Evolutionary conservation across 371 early-diverging fungal species (phyloP).

Genomic region (Syncephalastrum racemosum): DNA sequence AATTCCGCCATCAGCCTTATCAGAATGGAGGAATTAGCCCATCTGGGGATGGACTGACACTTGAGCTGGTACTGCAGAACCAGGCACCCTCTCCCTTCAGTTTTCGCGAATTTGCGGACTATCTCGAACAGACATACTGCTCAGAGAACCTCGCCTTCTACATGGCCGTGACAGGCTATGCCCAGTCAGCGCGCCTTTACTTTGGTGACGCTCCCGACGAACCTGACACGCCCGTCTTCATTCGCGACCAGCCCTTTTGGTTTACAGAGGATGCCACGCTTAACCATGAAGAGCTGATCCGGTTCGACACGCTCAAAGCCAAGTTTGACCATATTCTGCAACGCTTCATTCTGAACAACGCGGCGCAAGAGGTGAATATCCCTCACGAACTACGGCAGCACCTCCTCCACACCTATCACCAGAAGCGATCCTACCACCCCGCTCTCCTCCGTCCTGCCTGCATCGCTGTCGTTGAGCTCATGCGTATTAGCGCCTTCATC

Average conservation of each 20-base stretch:
- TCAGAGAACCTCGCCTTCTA: slow-evolving; percentile 39
- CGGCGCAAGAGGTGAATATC: slow-evolving; percentile 44
- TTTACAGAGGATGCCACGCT: slow-evolving; percentile 15
- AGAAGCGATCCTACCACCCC: slow-evolving; percentile 33
- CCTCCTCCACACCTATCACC: slow-evolving; percentile 25
- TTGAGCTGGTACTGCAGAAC: slow-evolving; percentile 36
- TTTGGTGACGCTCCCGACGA: slow-evolving; percentile 17
- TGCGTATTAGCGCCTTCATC: slow-evolving; percentile 42
- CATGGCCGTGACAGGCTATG: slow-evolving; percentile 31
- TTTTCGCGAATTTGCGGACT: slow-evolving; percentile 33
- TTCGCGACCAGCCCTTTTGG: slow-evolving; percentile 12
- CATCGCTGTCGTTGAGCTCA: slow-evolving; percentile 31
- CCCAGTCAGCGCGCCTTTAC: slow-evolving; percentile 14
- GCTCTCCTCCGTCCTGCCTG: slow-evolving; percentile 32
- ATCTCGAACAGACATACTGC: slow-evolving; percentile 36
- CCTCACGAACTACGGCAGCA: slow-evolving; percentile 35
- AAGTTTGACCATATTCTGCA: slow-evolving; percentile 33
- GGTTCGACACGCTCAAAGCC: slow-evolving; percentile 25
- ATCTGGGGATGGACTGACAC: slow-evolving; percentile 31
- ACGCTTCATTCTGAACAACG: slow-evolving; percentile 29
- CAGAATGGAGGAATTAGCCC: neutral
- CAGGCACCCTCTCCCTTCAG: slow-evolving; percentile 29
- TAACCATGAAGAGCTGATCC: slow-evolving; percentile 18
- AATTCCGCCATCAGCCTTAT: slow-evolving; percentile 7
- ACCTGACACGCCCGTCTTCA: slow-evolving; percentile 7